phyloP scores from a whole-genome alignment of 2,329 filamentous ascomycete genomes.

The Calonectria multiphialidica region DNA sequence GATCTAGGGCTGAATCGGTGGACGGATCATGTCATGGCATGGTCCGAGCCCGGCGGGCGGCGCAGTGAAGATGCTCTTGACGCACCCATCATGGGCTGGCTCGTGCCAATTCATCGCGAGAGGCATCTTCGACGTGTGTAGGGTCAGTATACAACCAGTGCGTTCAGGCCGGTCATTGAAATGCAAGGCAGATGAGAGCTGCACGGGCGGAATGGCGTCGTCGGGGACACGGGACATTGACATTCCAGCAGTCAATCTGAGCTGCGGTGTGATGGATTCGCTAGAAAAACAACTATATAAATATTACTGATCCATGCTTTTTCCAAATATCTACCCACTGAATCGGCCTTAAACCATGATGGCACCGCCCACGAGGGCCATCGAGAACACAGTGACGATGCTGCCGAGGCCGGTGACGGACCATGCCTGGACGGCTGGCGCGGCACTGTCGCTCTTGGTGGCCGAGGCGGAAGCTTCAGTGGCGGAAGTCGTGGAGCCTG shows the following conservation, averaged over 20 bases:
- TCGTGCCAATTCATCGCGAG: neutral
- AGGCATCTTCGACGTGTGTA: neutral
- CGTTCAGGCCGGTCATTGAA: neutral
- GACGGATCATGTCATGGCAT: slow-evolving; percentile 7
- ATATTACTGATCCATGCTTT: slow-evolving; percentile 1
- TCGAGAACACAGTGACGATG: slow-evolving; percentile 41
- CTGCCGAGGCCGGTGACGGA: slow-evolving; percentile 36
- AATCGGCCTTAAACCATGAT: slow-evolving; percentile 42
- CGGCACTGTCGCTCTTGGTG: slow-evolving; percentile 39
- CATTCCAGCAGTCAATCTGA: neutral
- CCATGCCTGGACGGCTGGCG: slow-evolving; percentile 40
- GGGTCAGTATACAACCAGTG: neutral
- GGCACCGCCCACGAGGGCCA: slow-evolving; percentile 46
- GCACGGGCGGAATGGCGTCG: neutral
- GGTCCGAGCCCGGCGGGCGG: neutral
- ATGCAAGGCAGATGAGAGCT: neutral
- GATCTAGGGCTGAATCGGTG: slow-evolving; percentile 10
- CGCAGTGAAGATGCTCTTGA: neutral
- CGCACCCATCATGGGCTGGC: neutral
- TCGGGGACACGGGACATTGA: neutral
- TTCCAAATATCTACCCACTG: neutral
- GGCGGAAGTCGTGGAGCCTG: slow-evolving; percentile 27
- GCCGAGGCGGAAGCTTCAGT: slow-evolving; percentile 36
- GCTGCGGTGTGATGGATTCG: neutral
- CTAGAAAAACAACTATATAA: neutral